These are phyloP conservation scores for Gnomoniopsis sp. DNA, from an alignment of 2,329 filamentous ascomycete genomes.

Conservation along the genomic window DNA sequence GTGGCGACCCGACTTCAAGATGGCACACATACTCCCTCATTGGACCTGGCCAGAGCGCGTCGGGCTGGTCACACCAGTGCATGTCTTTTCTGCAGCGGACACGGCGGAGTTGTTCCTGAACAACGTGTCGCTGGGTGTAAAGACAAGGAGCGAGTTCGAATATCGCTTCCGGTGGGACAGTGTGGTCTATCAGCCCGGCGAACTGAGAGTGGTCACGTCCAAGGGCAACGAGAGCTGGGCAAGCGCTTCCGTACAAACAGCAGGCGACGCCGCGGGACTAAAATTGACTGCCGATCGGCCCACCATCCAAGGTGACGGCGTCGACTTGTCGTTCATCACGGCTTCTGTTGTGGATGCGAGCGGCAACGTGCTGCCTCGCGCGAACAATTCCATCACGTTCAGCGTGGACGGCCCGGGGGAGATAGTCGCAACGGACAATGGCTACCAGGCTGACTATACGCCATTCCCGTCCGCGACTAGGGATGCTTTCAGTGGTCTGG, in stretches of 20 bases:
- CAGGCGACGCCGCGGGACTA: constrained; percentile 35
- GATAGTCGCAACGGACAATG: constrained; percentile 50
- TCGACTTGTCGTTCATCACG: constrained; percentile 44
- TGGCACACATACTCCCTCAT: constrained; percentile 53
- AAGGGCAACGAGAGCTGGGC: constrained; percentile 47
- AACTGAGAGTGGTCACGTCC: constrained; percentile 44
- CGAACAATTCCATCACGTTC: constrained; percentile 40
- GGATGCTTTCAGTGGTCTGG: constrained; percentile 38
- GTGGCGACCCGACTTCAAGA: constrained; percentile 44
- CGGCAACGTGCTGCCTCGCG: constrained; percentile 41
- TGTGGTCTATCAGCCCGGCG: constrained; percentile 44
- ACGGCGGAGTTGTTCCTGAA: constrained; percentile 55
- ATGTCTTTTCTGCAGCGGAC: constrained; percentile 49
- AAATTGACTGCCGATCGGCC: constrained; percentile 37
- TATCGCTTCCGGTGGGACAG: constrained; percentile 54
- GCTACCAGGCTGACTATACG: constrained; percentile 42
- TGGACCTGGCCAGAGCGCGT: constrained; percentile 51
- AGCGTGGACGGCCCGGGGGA: constrained; percentile 38
- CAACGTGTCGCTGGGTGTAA: constrained; percentile 40
- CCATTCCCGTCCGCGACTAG: constrained; percentile 37
- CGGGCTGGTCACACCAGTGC: constrained; percentile 48
- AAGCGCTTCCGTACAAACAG: constrained; percentile 36
- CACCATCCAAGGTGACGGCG: constrained; percentile 36
- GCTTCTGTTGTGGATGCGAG: constrained; percentile 41
- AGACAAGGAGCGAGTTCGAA: constrained; percentile 30